A percentile compares a stretch with the other conserved stretches of the same genome.
Conservation (phyloP, 108 stramenopile genomes). For the Skeletonema costatum region DNA sequence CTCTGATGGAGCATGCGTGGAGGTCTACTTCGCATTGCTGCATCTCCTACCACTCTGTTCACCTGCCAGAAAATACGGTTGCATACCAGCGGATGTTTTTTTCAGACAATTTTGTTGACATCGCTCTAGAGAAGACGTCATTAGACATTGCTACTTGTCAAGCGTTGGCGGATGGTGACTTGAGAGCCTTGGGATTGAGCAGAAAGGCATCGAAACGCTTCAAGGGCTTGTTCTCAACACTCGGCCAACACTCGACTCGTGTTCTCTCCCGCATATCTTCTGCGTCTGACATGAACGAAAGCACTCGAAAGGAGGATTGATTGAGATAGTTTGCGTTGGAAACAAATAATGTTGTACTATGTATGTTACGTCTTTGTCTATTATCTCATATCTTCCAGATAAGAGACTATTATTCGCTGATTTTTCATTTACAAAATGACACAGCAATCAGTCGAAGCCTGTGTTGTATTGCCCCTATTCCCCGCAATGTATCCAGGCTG, state of each 20-base stretch:
- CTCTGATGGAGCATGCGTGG: conserved; percentile 49
- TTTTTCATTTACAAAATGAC: no score
- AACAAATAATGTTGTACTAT: no score
- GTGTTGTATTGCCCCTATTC: no score
- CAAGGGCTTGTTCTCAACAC: conserved; percentile 9
- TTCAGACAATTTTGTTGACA: conserved; percentile 14
- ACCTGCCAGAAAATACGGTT: conserved; percentile 29
- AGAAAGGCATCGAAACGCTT: conserved; percentile 39
- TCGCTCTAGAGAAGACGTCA: conserved; percentile 39
- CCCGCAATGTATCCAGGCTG: no score
- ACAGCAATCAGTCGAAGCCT: no score
- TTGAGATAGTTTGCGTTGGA: no score
- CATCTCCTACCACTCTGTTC: conserved; percentile 25
- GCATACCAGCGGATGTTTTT: conserved; percentile 45
- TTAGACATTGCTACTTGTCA: conserved; percentile 31
- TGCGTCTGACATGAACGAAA: not conserved
- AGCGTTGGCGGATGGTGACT: conserved; percentile 39
- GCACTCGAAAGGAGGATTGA: no score
- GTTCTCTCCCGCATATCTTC: conserved; percentile 1
- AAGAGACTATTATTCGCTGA: no score
- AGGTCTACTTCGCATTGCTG: conserved; percentile 60
- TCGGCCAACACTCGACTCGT: not conserved
- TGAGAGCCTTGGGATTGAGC: conserved; percentile 34
- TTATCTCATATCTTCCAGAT: no score
- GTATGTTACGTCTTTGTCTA: no score